Base-by-base conservation (phyloP, 352 stramenopile species). In the Pythium dissotocum region DNA sequence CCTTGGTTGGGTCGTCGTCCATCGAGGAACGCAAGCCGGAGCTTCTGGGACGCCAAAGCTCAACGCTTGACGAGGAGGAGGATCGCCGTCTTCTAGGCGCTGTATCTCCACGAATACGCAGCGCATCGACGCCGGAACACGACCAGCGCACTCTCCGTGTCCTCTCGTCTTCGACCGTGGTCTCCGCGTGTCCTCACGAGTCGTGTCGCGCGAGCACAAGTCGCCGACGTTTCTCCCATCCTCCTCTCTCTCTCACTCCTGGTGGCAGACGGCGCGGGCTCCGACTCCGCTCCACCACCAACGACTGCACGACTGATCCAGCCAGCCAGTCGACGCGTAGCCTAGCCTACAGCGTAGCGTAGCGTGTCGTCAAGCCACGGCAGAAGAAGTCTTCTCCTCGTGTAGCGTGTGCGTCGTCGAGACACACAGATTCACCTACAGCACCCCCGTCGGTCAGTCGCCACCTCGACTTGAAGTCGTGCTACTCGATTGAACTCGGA, bases 1-100 rank as follows among this genome's bases (percentile, higher is more conserved):
- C 18, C 9, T 1, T 30, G 16, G 26, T 38, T 26, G 48, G 62
- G 52, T 51, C 51, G 65, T 71, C 65, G 65, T 71, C 65, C 65
- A 67, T 67, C 65, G 65, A 66, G 55, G 65, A 32, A 61, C 54
- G 54, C 54, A 28, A 44, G 18, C 54, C 10, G 28, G 54, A 58
- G 26, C 52, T 36, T 4, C 32, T 56, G 26, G 26, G 13, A 56
- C 18, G 46, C 44, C 24, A 13, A 55, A 55, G 48, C 21, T 35
- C 28, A 38, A 38, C 2, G 9, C 9, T 2, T 7, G 21, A 16
- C 9, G 26, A 26, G 14, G 9, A 16, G 7, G 26, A 33, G 13
- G 13, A 36, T 18, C 49, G 49, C 49, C 13, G 8, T 16, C 24
- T 13, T 38, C 24, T 8, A 13, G 26, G 49, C 49, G 24, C 26